Evolutionary conservation across 495 filamentous ascomycete species (phyloP), one percentile per base, ranked within the genome.

Genomic region (Tuber brumale): DNA sequence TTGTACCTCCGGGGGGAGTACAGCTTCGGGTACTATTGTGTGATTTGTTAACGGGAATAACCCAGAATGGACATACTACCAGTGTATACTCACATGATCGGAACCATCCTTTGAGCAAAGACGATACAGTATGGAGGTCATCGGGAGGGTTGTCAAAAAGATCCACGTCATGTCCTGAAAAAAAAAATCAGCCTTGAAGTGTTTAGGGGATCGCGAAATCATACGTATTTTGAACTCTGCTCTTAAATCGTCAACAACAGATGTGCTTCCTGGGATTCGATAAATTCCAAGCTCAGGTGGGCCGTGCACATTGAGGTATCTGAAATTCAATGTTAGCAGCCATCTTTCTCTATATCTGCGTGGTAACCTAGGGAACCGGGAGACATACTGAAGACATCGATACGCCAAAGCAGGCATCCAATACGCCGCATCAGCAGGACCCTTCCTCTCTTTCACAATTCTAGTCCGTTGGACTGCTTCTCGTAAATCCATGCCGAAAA

Each of bases 381-480:
- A 70, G 71, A 81, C 82, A 57, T 80, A 83, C 82, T 83, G 82
- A 71, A 83, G 71, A 74, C 82, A 83, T 57, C 82, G 73, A 75
- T 83, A 83, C 46, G 82, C 82, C 70, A 83, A 72, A 70, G 82
- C 82, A 18, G 82, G 82, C 70, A 82, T 83, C 82, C 82, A 83
- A 75, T 79, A 83, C 14, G 82, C 76, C 8, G 76, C 81, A 73
- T 81, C 82, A 14, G 76, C 81, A 42, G 70, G 73, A 74, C 78
- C 77, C 57, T 83, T 81, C 66, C 82, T 79, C 46, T 79, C 81
- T 9, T 75, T 83, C 42, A 80, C 76, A 21, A 83, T 79, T 66
- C 82, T 77, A 19, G 82, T 83, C 43, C 78, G 77, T 27, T 75
- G 23, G 43, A 82, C 81, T 10, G 82, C 81, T 73, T 83, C 81